A percentile compares a stretch with the other conserved stretches of the same genome.
phyloP scores from a whole-genome alignment of 129 eudicot genomes.

The Escallonia rubra region DNA sequence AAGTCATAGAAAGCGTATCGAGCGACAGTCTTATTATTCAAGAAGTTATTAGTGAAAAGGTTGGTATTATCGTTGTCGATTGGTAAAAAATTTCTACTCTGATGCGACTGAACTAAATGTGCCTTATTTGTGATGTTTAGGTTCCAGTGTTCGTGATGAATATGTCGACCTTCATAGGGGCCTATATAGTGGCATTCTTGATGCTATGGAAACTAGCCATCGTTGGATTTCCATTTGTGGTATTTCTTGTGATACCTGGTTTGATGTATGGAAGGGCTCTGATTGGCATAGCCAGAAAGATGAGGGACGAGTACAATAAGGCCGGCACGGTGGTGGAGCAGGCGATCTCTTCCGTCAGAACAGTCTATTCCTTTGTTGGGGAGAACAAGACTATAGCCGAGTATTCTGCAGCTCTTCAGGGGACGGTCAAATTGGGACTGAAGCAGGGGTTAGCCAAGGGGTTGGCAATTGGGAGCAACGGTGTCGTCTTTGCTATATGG shows the following conservation, averaged over 20 bases:
- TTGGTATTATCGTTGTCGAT: neutral
- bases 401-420: slow-evolving; percentile 48
- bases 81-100: neutral
- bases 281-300: slow-evolving; percentile 38
- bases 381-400: slow-evolving; percentile 32
- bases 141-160: slow-evolving; percentile 36
- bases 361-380: slow-evolving; percentile 55
- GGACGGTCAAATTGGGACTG: slow-evolving; percentile 32
- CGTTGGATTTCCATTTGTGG: slow-evolving; percentile 40
- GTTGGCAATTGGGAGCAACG: slow-evolving; percentile 32
- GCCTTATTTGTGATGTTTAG: slow-evolving; percentile 6
- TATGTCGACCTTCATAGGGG: slow-evolving; percentile 19
- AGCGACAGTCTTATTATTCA: slow-evolving; percentile 45
- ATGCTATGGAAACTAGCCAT: slow-evolving; percentile 50
- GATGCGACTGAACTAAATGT: neutral
- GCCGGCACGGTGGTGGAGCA: slow-evolving; percentile 36
- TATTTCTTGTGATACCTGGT: slow-evolving; percentile 33
- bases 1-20: slow-evolving; percentile 42
- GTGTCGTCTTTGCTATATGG: slow-evolving; percentile 32
- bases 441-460: slow-evolving; percentile 49
- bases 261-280: slow-evolving; percentile 32
- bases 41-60: slow-evolving; percentile 55
- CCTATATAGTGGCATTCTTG: slow-evolving; percentile 24
- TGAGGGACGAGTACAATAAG: slow-evolving; percentile 38
- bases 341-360: slow-evolving; percentile 40